Evolutionary conservation across 1,284 basidiomycete species (phyloP), one percentile per base, ranked within the genome.

Genomic region (Moesziomyces sp.): DNA sequence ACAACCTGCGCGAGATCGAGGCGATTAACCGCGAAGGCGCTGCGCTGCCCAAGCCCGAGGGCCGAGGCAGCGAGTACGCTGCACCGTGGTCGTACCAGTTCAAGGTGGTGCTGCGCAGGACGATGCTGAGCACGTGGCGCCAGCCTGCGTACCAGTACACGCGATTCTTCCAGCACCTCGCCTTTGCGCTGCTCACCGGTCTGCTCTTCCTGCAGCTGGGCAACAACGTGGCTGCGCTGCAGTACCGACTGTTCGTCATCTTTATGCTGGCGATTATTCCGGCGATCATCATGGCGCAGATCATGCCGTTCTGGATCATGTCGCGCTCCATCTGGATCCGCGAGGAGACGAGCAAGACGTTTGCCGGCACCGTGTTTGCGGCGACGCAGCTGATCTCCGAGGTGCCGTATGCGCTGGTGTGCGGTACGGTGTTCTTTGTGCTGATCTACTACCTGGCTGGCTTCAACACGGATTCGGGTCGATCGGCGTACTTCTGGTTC

Each of bases 261-360:
- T 80, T 74, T 14, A 77, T 65, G 58, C 51, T 85, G 83, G 87
- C 87, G 18, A 88, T 93, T 47, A 83, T 92, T 28, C 91, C 92
- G 19, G 90, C 91, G 26, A 89, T 93, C 74, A 87, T 93, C 74
- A 91, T 93, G 87, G 86, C 88, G 2, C 91, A 92, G 84, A 90
- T 94, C 61, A 91, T 93, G 84, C 93, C 93, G 0, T 92, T 78
- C 86, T 96, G 93, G 87, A 92, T 96, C 79, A 87, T 90, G 85
- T 91, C 91, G 65, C 87, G 93, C 23, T 66, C 64, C 43, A 78
- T 76, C 38, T 79, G 61, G 65, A 78, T 80, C 23, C 74, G 79
- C 3, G 79, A 81, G 45, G 78, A 80, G 57, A 75, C 78, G 46
- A 62, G 54, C 28, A 81, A 81, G 74, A 81, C 73, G 30, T 81